These are phyloP conservation scores for Helicocarpus griseus DNA, from an alignment of 2,329 filamentous ascomycete species.

Conservation along the genomic window DNA sequence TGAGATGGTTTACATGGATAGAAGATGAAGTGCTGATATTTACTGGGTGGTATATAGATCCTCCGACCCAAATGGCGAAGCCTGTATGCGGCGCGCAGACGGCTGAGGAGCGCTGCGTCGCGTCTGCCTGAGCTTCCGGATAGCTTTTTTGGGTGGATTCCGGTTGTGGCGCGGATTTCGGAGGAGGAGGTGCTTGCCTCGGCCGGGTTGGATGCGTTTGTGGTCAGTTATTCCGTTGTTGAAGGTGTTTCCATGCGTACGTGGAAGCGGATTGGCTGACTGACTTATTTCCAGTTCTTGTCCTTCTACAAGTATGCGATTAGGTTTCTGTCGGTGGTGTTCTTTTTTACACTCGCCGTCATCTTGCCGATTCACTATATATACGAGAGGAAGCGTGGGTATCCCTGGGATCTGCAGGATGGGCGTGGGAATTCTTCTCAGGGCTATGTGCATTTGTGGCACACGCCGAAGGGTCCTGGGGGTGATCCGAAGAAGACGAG, in stretches of 20 bases:
- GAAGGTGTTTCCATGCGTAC: background rate
- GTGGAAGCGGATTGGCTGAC: conserved; percentile 5
- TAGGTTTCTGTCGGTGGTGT: conserved; percentile 66
- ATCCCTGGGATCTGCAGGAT: conserved; percentile 20
- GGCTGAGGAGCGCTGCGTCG: conserved; percentile 55
- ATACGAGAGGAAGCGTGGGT: conserved; percentile 41
- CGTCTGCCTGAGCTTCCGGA: conserved; percentile 70
- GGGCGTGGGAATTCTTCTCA: too few species aligned
- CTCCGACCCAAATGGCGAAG: conserved; percentile 85
- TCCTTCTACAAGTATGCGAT: conserved; percentile 94
- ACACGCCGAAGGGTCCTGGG: conserved; percentile 21
- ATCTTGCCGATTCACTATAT: conserved; percentile 77
- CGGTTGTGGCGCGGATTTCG: conserved; percentile 69
- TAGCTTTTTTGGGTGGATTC: conserved; percentile 87
- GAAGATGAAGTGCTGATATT: background rate
- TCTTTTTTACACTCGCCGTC: conserved; percentile 70
- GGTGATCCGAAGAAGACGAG: conserved; percentile 23
- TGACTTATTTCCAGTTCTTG: conserved; percentile 51
- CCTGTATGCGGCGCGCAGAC: conserved; percentile 82
- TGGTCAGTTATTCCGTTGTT: conserved; percentile 44
- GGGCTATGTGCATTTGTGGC: too few species aligned
- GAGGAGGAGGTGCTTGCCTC: conserved; percentile 84
- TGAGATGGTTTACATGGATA: background rate
- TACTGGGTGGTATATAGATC: conserved; percentile 42
- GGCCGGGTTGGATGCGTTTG: conserved; percentile 89